Evolutionary conservation across 495 filamentous ascomycete species (phyloP).

Genomic region (Podospora pseudopauciseta): DNA sequence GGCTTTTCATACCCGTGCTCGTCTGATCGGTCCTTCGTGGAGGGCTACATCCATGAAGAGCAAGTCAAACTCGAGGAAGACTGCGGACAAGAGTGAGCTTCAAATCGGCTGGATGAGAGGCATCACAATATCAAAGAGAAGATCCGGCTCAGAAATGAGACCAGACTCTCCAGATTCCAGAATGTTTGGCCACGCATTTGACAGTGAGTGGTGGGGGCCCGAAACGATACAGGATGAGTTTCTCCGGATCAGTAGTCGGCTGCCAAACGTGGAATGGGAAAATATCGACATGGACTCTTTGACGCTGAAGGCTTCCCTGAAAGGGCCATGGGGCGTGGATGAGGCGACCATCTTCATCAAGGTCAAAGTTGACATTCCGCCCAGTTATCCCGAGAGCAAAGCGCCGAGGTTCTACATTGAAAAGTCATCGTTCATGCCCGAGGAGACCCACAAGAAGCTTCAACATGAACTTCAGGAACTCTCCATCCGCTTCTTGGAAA

Average conservation of each 20-base stretch:
- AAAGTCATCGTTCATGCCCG: conserved; percentile 72
- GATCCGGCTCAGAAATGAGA: conserved; percentile 33
- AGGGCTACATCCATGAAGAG: conserved; percentile 61
- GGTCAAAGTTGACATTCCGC: conserved; percentile 74
- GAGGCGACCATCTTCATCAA: conserved; percentile 70
- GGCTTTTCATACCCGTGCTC: conserved; percentile 42
- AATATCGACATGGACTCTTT: conserved; percentile 77
- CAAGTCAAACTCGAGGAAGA: conserved; percentile 51
- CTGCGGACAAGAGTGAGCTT: conserved; percentile 54
- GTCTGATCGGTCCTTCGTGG: conserved; percentile 40
- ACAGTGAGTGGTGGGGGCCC: conserved; percentile 64
- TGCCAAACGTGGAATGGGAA: conserved; percentile 81
- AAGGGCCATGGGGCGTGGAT: conserved; percentile 82
- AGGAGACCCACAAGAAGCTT: conserved; percentile 61
- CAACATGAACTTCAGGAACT: conserved; percentile 67
- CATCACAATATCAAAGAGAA: conserved; percentile 72
- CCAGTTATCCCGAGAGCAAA: conserved; percentile 66
- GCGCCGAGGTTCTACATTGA: conserved; percentile 67
- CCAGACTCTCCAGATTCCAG: conserved; percentile 41
- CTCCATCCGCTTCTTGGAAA: conserved; percentile 60
- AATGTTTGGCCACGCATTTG: conserved; percentile 43
- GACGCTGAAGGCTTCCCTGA: conserved; percentile 68
- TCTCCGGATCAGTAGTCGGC: conserved; percentile 73
- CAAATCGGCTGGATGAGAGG: conserved; percentile 92
- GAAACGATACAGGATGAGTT: conserved; percentile 87